phyloP scores from a whole-genome alignment of 345 rosid species.

The Jatropha curcas region DNA sequence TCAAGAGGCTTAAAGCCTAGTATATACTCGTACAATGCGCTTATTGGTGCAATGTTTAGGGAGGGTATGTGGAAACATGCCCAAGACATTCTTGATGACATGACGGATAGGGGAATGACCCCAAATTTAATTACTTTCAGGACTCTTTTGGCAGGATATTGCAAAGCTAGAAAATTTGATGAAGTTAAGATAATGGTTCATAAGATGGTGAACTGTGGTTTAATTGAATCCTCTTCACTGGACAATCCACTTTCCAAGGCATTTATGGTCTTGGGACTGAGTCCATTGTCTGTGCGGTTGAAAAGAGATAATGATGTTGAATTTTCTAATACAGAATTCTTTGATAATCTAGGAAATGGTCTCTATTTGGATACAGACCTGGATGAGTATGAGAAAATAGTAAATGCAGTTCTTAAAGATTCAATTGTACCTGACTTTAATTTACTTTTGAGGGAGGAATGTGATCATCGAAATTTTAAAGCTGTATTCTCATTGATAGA shows the following conservation, averaged over 20 bases:
- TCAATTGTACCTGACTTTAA: constrained; percentile 58
- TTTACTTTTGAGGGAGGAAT: constrained; percentile 45
- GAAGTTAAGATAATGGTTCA: constrained; percentile 48
- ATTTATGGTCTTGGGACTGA: constrained; percentile 54
- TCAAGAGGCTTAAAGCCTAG: constrained; percentile 59
- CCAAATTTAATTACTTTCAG: constrained; percentile 47
- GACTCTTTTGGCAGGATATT: constrained; percentile 67
- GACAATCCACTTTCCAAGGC: constrained; percentile 66
- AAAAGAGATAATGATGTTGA: constrained; percentile 63
- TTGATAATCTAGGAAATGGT: constrained; percentile 78
- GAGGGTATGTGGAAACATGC: constrained; percentile 60
- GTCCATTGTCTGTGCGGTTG: constrained; percentile 59
- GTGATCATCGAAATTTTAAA: constrained; percentile 39
- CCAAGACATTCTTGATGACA: constrained; percentile 50
- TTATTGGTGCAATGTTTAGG: constrained; percentile 55
- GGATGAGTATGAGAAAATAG: constrained; percentile 54
- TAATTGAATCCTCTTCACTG: constrained; percentile 43
- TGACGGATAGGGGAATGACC: constrained; percentile 45
- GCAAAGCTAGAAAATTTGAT: constrained; percentile 70
- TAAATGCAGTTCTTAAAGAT: constrained; percentile 46
- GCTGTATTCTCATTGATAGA: constrained; percentile 43
- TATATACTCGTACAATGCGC: constrained; percentile 51
- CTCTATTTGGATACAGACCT: constrained; percentile 68
- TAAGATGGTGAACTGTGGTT: constrained; percentile 53
- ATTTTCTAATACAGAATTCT: constrained; percentile 64